Conservation (phyloP, 805 yeast species). For the Phaffomyces thermotolerans region DNA sequence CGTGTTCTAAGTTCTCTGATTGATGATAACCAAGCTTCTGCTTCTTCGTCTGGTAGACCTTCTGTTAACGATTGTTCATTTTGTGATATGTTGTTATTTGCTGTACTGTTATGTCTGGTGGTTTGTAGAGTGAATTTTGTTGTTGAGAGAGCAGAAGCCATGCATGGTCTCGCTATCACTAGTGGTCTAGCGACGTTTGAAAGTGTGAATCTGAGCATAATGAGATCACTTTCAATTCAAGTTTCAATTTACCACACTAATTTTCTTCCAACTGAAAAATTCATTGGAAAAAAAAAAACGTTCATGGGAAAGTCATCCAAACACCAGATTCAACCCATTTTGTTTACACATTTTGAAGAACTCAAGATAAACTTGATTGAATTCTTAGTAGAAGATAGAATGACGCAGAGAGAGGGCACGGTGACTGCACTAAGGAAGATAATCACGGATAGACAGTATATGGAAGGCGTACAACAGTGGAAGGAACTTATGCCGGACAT, state of each 20-base stretch:
- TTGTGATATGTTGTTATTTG: conserved; percentile 3
- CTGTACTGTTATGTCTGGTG: conserved; percentile 4
- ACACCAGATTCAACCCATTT: conserved; percentile 5
- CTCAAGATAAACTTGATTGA: too few species aligned
- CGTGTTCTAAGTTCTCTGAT: conserved; percentile 29
- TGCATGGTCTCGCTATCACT: conserved; percentile 1
- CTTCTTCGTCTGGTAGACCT: conserved; percentile 14
- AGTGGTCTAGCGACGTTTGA: not conserved
- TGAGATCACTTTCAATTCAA: not conserved
- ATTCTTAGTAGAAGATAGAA: too few species aligned
- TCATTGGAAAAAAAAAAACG: not conserved
- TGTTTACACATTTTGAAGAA: too few species aligned
- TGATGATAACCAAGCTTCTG: conserved; percentile 41
- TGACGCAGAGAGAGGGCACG: not conserved
- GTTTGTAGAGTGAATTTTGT: too few species aligned
- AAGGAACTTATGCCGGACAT: conserved; percentile 5
- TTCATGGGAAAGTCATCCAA: not conserved
- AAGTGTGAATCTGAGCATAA: conserved; percentile 3
- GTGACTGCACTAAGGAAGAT: not conserved
- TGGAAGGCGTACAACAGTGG: conserved; percentile 3
- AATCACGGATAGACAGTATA: not conserved
- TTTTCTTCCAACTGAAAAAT: conserved; percentile 4
- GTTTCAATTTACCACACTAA: too few species aligned
- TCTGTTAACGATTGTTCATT: conserved; percentile 3
- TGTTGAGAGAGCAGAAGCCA: too few species aligned